Evolutionary conservation across 1,284 basidiomycete species (phyloP), one percentile per base, ranked within the genome.

Genomic region (Boletus calvinii): DNA sequence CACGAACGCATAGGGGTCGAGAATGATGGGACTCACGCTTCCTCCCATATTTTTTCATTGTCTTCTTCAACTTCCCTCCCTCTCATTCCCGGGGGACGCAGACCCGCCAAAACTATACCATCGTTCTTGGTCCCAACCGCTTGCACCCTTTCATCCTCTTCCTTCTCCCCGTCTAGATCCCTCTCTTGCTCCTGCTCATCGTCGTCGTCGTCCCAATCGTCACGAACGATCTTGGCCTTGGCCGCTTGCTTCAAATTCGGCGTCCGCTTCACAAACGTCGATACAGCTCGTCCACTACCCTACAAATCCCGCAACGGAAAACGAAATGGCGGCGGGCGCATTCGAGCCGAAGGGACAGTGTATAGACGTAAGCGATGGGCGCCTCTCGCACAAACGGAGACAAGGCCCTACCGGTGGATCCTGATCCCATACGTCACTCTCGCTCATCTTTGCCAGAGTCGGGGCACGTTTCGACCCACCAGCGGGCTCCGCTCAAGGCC

Each of bases 131-230:
- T 15, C 41, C 17, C 42, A 15, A 24, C 34, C 8, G 43, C 12
- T 11, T 29, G 17, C 26, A 15, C 17, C 39, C 22, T 31, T 12
- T 11, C 26, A 13, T 22, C 17, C 13, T 2, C 22, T 10, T 17
- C 32, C 18, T 18, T 2, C 2, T 34, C 35, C 12, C 6, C 20
- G 6, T 18, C 17, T 13, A 13, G 20, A 15, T 36, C 40, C 7
- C 20, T 10, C 12, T 17, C 40, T 8, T 43, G 20, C 2, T 40
- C 49, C 9, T 36, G n/a, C 46, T 74, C 68, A 5, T 69, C 72
- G 6, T 69, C 68, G 1, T 72, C 68, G 13, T 71, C 66, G 42
- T 78, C 77, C 77, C 77, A 79, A 54, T 74, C 75, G 43, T 77
- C 75, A 15, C 66, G 68, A 15, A 76, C 65, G 20, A 17, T 15